Percentiles rank a stretch among this genome's conserved stretches.
Evolutionary conservation across 306 rosid genomes (phyloP).

Genomic region (Vigna nakashimae): DNA sequence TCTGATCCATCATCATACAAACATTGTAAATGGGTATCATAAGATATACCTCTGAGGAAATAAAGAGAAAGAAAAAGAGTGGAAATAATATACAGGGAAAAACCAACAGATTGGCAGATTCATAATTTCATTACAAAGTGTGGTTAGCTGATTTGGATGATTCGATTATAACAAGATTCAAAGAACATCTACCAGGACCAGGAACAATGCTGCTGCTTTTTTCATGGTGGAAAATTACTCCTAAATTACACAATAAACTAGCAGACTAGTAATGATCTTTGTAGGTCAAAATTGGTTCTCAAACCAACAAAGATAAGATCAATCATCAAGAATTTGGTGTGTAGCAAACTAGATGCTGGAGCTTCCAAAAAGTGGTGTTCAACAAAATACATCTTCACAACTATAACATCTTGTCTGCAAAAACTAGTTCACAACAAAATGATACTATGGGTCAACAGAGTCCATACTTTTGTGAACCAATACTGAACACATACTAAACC

Average conservation of each 20-base stretch:
- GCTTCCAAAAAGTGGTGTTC: constrained; percentile 31
- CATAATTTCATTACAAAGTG: constrained; percentile 38
- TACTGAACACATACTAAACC: constrained; percentile 15
- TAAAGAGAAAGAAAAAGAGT: neutral
- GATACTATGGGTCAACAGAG: constrained; percentile 27
- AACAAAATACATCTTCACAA: constrained; percentile 37
- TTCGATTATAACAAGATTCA: constrained; percentile 32
- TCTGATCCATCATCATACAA: neutral
- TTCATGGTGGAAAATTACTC: constrained; percentile 1
- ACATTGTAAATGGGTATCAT: neutral
- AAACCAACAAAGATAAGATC: constrained; percentile 44
- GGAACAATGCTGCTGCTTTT: neutral
- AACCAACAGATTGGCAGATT: constrained; percentile 26
- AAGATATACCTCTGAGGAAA: constrained; percentile 2
- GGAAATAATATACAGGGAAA: neutral
- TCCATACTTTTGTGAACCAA: constrained; percentile 13
- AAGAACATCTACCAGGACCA: constrained; percentile 27
- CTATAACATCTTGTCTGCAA: constrained; percentile 30
- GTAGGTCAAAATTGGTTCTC: constrained; percentile 30
- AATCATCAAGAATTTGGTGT: constrained; percentile 34
- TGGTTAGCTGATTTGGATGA: constrained; percentile 27
- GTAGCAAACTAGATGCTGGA: constrained; percentile 26
- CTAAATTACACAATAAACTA: constrained; percentile 41
- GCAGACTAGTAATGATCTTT: constrained; percentile 40
- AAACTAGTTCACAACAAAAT: constrained; percentile 43